Conservation (phyloP, 192 early-diverging fungal genomes). For the Paraglomus brasilianum region DNA sequence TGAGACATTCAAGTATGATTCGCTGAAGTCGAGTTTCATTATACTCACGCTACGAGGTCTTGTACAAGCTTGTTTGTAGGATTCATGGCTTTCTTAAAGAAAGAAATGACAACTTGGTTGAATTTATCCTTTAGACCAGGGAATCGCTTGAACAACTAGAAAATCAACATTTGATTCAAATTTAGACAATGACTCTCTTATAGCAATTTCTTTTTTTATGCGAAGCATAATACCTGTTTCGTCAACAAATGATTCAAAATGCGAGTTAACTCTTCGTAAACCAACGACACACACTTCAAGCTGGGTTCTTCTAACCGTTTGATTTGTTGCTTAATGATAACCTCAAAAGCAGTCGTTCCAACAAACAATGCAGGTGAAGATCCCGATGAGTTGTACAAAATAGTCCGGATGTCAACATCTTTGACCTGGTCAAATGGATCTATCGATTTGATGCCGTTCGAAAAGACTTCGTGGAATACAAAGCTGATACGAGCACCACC, state of each 20-base stretch:
- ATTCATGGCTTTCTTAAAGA: constrained; percentile 85
- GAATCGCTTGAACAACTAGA: constrained; percentile 92
- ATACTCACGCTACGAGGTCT: constrained; percentile 80
- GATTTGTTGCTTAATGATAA: constrained; percentile 99
- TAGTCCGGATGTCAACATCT: constrained; percentile 97
- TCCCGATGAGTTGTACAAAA: constrained; percentile 97
- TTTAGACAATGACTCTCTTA: too few species aligned
- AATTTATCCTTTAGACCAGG: constrained; percentile 91
- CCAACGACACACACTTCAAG: constrained; percentile 91
- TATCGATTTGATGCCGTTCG: constrained; percentile 86
- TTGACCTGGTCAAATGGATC: constrained; percentile 99
- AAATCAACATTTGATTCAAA: not conserved
- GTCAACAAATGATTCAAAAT: constrained; percentile 90
- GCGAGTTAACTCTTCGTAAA: constrained; percentile 97
- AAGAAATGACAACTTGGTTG: constrained; percentile 89
- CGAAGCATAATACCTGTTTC: constrained; percentile 76
- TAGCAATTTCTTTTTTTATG: too few species aligned
- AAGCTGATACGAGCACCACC: constrained; percentile 99
- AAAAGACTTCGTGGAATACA: constrained; percentile 98
- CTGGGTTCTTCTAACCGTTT: constrained; percentile 96
- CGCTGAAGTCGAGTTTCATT: too few species aligned
- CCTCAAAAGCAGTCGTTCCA: constrained; percentile 95
- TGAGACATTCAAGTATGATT: not conserved
- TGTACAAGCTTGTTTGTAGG: constrained; percentile 95
- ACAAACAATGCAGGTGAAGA: constrained; percentile 98